Percentiles rank a stretch among this genome's conserved stretches.
Evolutionary conservation across 1,284 basidiomycete genomes (phyloP).

Genomic region (Ustilago shanxiensis): DNA sequence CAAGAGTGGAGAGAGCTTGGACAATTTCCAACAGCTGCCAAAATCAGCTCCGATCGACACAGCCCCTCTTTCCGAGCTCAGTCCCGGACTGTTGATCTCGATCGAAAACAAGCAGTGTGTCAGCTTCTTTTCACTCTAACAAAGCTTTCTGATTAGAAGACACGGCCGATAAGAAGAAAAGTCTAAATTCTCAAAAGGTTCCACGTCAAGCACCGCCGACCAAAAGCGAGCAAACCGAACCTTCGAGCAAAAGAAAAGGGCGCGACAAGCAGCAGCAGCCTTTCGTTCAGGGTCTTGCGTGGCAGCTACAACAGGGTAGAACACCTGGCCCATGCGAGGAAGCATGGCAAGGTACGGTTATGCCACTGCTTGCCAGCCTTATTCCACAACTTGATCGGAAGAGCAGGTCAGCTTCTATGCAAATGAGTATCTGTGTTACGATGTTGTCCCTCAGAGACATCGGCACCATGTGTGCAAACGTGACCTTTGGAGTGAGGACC

Average conservation of each 20-base stretch:
- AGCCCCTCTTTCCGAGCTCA: conserved; percentile 15
- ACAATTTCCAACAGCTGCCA: conserved; percentile 11
- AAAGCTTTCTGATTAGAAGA: not conserved
- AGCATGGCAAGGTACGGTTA: conserved; percentile 1
- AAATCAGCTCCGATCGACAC: conserved; percentile 34
- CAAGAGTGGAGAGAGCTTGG: conserved; percentile 39
- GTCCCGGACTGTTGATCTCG: not conserved
- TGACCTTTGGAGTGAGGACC: not conserved
- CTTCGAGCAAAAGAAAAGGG: conserved; percentile 29
- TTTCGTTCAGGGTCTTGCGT: conserved; percentile 17
- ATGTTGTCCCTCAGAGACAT: too few relatives aligned
- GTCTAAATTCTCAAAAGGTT: conserved; percentile 16
- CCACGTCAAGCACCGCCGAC: conserved; percentile 27
- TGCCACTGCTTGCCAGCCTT: too few relatives aligned
- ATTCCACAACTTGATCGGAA: too few relatives aligned
- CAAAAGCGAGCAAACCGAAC: conserved; percentile 12
- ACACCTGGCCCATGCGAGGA: not conserved
- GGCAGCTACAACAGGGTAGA: not conserved
- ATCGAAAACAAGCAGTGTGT: not conserved
- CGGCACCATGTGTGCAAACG: not conserved
- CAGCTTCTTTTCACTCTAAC: not conserved
- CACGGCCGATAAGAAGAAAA: conserved; percentile 44
- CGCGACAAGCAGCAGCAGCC: not conserved
- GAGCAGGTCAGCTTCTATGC: too few relatives aligned
- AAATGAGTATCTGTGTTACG: too few relatives aligned